Conservation (phyloP, 345 rosid species). For the Excoecaria cochinchinensis region DNA sequence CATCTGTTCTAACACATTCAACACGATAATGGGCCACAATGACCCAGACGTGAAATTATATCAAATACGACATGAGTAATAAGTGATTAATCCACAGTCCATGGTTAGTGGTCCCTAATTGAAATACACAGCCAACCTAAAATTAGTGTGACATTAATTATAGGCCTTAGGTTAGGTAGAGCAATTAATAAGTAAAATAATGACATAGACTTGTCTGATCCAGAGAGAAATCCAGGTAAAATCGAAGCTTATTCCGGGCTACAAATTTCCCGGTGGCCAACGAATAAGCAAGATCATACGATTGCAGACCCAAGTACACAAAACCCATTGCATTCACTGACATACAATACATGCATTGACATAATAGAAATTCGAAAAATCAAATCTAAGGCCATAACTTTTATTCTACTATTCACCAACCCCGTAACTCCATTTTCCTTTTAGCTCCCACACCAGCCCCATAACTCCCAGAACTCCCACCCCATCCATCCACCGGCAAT, state of each 20-base stretch:
- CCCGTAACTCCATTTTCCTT: too few species aligned
- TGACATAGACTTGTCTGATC: conserved; percentile 60
- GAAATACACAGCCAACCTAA: conserved; percentile 11
- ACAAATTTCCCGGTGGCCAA: conserved; percentile 47
- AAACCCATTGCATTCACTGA: conserved; percentile 74
- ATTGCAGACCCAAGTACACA: conserved; percentile 66
- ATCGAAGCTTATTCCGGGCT: conserved; percentile 44
- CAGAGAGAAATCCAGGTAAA: conserved; percentile 57
- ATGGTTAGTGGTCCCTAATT: conserved; percentile 19
- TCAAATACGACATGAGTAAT: conserved; percentile 4
- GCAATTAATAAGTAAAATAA: conserved; percentile 1
- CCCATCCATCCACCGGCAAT: conserved; percentile 82
- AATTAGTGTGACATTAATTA: neutral
- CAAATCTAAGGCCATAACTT: conserved; percentile 6
- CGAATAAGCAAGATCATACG: conserved; percentile 48
- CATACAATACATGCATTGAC: conserved; percentile 64
- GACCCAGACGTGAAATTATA: neutral
- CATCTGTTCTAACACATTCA: conserved; percentile 12
- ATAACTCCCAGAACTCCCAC: conserved; percentile 54
- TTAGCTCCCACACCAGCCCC: too few species aligned
- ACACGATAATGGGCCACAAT: neutral
- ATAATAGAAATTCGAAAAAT: conserved; percentile 1
- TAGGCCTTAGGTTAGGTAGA: conserved; percentile 20
- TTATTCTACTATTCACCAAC: too few species aligned
- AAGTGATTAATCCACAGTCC: conserved; percentile 14